A percentile compares a stretch with the other conserved stretches of the same genome.
Evolutionary conservation across 495 filamentous ascomycete genomes (phyloP).

Genomic region (Penicillium parvum): DNA sequence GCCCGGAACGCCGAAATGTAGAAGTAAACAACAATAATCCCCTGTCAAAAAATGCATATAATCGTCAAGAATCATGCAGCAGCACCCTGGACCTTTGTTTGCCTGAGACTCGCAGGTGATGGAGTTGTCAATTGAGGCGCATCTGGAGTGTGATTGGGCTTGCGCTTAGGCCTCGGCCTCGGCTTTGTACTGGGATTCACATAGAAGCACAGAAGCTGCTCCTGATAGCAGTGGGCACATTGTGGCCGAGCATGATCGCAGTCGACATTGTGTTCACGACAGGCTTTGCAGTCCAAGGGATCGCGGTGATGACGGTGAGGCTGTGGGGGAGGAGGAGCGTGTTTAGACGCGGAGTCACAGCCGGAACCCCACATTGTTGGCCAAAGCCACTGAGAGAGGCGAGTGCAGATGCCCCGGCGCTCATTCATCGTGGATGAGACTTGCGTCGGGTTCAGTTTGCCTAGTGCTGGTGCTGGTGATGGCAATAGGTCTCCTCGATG

Average conservation of each 20-base stretch:
- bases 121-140: neutral
- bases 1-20: too few species aligned
- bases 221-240: slow-evolving; percentile 34
- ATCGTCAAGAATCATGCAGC: too few species aligned
- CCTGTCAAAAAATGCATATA: too few species aligned
- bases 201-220: slow-evolving; percentile 41
- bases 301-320: neutral
- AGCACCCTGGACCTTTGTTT: too few species aligned
- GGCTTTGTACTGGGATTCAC: slow-evolving; percentile 14
- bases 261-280: slow-evolving; percentile 25
- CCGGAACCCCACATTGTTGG: slow-evolving; percentile 14
- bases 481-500: too few species aligned
- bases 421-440: too few species aligned
- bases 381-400: slow-evolving; percentile 20
- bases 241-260: slow-evolving; percentile 34
- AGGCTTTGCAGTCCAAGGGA: slow-evolving; percentile 27
- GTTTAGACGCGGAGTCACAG: neutral
- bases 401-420: slow-evolving; percentile 12
- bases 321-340: neutral
- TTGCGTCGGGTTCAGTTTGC: too few species aligned
- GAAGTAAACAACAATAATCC: too few species aligned
- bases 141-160: neutral
- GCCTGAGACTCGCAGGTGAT: too few species aligned
- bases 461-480: too few species aligned
- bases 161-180: neutral